Evolutionary conservation across 352 stramenopile genomes (phyloP).

Genomic region (Thraustochytrium striatum): DNA sequence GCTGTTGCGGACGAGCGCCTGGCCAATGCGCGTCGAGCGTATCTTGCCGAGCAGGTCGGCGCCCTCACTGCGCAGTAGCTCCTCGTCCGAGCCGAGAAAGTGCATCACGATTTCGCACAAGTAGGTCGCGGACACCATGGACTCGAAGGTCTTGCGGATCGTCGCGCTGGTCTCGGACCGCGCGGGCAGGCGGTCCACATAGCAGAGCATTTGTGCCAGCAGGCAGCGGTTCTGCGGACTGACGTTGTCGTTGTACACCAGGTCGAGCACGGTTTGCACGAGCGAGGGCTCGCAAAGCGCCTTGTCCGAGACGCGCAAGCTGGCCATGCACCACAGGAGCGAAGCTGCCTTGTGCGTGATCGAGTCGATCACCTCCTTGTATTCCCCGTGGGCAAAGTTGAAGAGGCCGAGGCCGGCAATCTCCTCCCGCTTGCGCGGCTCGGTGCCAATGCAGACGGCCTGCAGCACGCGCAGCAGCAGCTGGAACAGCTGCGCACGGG

Average conservation of each 20-base stretch:
- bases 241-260: slow-evolving; percentile 34
- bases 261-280: slow-evolving; percentile 17
- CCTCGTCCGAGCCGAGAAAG: slow-evolving; percentile 12
- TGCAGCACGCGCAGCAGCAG: slow-evolving; percentile 8
- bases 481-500: neutral
- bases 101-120: slow-evolving; percentile 16
- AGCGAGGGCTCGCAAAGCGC: neutral
- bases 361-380: slow-evolving; percentile 11
- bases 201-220: slow-evolving; percentile 40
- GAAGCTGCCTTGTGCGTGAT: slow-evolving; percentile 23
- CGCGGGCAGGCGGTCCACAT: slow-evolving; percentile 13
- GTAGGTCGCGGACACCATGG: neutral
- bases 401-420: neutral
- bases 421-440: neutral
- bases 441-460: slow-evolving; percentile 14
- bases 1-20: slow-evolving; percentile 28
- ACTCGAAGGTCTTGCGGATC: neutral
- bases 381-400: neutral
- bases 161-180: slow-evolving; percentile 7
- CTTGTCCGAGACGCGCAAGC: slow-evolving; percentile 27
- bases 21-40: slow-evolving; percentile 11
- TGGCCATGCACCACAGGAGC: slow-evolving; percentile 14
- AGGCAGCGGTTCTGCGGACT: neutral
- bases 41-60: slow-evolving; percentile 7
- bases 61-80: neutral